Evolutionary conservation across 1,284 basidiomycete species (phyloP).

Genomic region (Melampsora occidentalis): DNA sequence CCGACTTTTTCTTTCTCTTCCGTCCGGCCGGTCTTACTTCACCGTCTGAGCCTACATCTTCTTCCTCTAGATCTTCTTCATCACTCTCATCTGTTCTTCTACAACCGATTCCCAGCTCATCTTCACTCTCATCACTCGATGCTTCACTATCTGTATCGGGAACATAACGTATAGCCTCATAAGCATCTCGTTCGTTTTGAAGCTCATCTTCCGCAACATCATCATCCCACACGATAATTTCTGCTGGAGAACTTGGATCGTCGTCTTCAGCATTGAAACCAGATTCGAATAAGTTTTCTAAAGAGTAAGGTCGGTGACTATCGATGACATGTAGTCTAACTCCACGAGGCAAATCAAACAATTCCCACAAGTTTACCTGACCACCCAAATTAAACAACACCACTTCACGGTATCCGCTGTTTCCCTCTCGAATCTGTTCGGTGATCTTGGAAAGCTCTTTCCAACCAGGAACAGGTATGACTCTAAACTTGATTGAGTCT

Average conservation of each 20-base stretch:
- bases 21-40: not conserved
- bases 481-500: slow-evolving; percentile 33
- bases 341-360: slow-evolving; percentile 52
- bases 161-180: slow-evolving; percentile 23
- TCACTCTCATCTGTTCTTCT: slow-evolving; percentile 6
- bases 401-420: slow-evolving; percentile 54
- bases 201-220: slow-evolving; percentile 15
- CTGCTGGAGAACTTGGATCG: not conserved
- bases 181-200: slow-evolving; percentile 19
- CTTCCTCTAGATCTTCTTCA: slow-evolving; percentile 1
- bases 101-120: slow-evolving; percentile 35
- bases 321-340: slow-evolving; percentile 87
- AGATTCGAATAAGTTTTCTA: slow-evolving; percentile 78
- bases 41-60: no score
- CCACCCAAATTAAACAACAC: slow-evolving; percentile 90
- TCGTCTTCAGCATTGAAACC: not conserved
- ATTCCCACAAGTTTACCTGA: slow-evolving; percentile 72
- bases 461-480: slow-evolving; percentile 36
- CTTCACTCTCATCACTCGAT: slow-evolving; percentile 19
- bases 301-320: slow-evolving; percentile 83
- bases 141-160: slow-evolving; percentile 16
- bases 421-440: slow-evolving; percentile 18
- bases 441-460: slow-evolving; percentile 30
- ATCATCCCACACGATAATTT: slow-evolving; percentile 40
- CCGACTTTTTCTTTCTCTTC: slow-evolving; percentile 5